A percentile compares a stretch with the other conserved stretches of the same genome.
These are phyloP conservation scores for Neurospora sp. DNA, from an alignment of 495 filamentous ascomycete genomes.

Conservation along the genomic window DNA sequence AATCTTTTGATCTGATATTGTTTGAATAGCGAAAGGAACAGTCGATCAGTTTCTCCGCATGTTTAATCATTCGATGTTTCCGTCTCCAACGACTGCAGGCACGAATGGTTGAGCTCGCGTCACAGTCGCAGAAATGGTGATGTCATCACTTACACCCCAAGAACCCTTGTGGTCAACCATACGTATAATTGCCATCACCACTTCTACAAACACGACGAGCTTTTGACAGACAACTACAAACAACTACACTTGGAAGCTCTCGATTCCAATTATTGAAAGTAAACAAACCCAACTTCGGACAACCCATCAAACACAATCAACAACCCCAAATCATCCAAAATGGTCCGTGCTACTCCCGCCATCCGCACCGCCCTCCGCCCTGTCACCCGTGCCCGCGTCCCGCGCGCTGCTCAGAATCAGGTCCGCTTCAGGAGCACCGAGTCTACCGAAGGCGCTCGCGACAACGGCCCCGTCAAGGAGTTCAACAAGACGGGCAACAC, in stretches of 20 bases:
- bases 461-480: neutral
- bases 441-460: neutral
- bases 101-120: neutral
- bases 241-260: neutral
- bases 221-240: neutral
- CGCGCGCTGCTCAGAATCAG: neutral
- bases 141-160: neutral
- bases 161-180: neutral
- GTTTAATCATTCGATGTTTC: neutral
- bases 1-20: neutral
- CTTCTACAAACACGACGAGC: neutral
- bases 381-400: neutral
- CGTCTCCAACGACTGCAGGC: neutral
- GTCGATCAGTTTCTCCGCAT: neutral
- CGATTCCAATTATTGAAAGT: neutral
- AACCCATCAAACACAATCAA: neutral
- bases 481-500: neutral
- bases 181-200: neutral
- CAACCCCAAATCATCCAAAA: neutral
- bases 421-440: neutral
- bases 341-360: neutral
- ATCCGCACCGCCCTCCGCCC: neutral
- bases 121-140: neutral
- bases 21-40: neutral
- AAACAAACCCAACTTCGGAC: neutral